phyloP scores from a whole-genome alignment of 306 rosid genomes.

The Cicer bijugum region DNA sequence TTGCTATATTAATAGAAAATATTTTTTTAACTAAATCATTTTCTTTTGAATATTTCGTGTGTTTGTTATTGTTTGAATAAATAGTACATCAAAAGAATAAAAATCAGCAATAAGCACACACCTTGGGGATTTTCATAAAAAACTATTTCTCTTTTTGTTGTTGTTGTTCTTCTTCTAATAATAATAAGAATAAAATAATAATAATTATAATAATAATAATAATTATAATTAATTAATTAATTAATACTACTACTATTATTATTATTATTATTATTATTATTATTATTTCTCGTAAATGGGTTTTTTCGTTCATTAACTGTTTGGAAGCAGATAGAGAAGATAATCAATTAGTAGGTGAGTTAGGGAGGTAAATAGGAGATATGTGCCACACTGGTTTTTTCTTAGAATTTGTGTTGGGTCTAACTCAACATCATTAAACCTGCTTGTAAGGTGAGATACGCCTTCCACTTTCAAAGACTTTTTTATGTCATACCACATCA shows the following conservation, averaged over 20 bases:
- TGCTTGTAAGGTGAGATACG: neutral
- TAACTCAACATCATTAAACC: neutral
- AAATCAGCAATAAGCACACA: neutral
- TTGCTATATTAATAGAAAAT: constrained; percentile 8
- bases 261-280: no score
- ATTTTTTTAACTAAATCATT: neutral
- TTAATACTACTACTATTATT: no score
- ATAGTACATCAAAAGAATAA: constrained; percentile 12
- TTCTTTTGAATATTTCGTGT: neutral
- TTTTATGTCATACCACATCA: neutral
- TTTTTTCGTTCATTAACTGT: neutral
- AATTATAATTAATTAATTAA: no score
- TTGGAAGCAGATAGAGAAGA: neutral
- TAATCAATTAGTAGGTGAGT: neutral
- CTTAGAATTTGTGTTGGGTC: neutral
- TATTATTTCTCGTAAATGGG: neutral
- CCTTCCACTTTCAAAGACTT: neutral
- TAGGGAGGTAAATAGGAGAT: neutral
- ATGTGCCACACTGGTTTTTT: neutral
- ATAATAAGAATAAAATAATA: no score
- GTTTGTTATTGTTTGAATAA: neutral
- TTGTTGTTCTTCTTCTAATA: no score
- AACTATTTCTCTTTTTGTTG: neutral
- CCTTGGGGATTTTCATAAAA: constrained; percentile 5
- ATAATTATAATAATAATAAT: no score